Evolutionary conservation across 2,329 filamentous ascomycete species (phyloP).

Genomic region (Fusarium duplospermum): DNA sequence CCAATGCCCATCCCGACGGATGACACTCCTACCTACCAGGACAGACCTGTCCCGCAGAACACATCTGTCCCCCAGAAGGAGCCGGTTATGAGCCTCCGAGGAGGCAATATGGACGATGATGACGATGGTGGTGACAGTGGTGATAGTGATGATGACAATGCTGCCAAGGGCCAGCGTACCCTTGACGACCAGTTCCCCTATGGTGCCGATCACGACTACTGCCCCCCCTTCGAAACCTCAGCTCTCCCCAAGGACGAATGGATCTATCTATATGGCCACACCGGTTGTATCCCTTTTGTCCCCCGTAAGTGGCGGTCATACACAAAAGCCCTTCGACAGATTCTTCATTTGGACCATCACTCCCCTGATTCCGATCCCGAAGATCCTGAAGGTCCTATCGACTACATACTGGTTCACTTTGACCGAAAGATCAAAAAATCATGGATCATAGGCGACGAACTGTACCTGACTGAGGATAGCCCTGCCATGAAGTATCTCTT

Average conservation of each 20-base stretch:
- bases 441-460: not conserved
- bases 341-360: slow-evolving; percentile 33
- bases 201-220: slow-evolving; percentile 7
- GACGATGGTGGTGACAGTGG: not conserved
- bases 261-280: slow-evolving; percentile 41
- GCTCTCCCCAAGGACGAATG: slow-evolving; percentile 9
- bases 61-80: not conserved
- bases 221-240: not conserved
- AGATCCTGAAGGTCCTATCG: slow-evolving; percentile 9
- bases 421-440: not conserved
- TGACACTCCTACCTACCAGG: not conserved
- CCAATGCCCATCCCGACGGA: slow-evolving; percentile 8
- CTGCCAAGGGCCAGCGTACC: not conserved
- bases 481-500: not conserved
- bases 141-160: not conserved
- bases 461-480: slow-evolving; percentile 19
- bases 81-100: slow-evolving; percentile 26
- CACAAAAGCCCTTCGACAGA: slow-evolving; percentile 33
- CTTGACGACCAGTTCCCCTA: not conserved
- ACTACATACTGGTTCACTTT: slow-evolving; percentile 28
- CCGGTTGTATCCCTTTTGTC: slow-evolving; percentile 49
- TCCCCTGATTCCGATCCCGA: not conserved
- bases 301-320: slow-evolving; percentile 36
- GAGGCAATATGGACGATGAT: slow-evolving; percentile 9
- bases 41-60: not conserved